Base-by-base conservation (phyloP, 306 rosid species). In the Senna siamea region DNA sequence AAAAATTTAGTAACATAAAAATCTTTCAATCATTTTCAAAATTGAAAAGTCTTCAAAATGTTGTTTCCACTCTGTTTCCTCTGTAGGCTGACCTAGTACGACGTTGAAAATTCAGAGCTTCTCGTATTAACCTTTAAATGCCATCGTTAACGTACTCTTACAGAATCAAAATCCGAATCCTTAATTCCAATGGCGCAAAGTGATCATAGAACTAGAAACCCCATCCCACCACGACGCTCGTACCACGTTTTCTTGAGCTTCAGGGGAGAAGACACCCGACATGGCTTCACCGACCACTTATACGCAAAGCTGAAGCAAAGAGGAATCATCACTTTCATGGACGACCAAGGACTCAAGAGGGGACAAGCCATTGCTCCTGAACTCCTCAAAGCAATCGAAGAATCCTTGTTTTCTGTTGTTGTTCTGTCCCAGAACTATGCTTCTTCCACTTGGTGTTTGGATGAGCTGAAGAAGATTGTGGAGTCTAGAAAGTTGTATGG, bases 361-460 rank as follows among this genome's bases (percentile, higher is more conserved):
- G 71, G 71, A 43, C 55, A 46, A 23, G 20, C 18, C 2, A 66
- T 66, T 15, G 7, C 71, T 12, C 41, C 35, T 3, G 56, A 50
- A 8, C 56, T 66, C 14, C 41, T 46, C 12, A 10, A 6, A 14
- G 71, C 56, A n/a, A 46, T 66, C 34, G 71, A 66, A 26, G 56
- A 7, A 30, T 66, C 71, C 9, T 8, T 26, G 23, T n/a, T 44
- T 9, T 26, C 41, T 5, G 6, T 51, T 6, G 43, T 68, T 4
- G 54, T 68, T 5, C 12, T 68, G 3, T 68, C 73, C 5, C 32
- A 30, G 11, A 50, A 51, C 46, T 68, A 68, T 2, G 48, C 60
- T 68, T 68, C 47, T 9, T 68, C 61, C 28, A 73, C 48, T 6
- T 60, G 70, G 77, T 60, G 77, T 50, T 34, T 73, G 46, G 70